Conservation (phyloP, 2,329 filamentous ascomycete genomes). For the Penicillium sp. region DNA sequence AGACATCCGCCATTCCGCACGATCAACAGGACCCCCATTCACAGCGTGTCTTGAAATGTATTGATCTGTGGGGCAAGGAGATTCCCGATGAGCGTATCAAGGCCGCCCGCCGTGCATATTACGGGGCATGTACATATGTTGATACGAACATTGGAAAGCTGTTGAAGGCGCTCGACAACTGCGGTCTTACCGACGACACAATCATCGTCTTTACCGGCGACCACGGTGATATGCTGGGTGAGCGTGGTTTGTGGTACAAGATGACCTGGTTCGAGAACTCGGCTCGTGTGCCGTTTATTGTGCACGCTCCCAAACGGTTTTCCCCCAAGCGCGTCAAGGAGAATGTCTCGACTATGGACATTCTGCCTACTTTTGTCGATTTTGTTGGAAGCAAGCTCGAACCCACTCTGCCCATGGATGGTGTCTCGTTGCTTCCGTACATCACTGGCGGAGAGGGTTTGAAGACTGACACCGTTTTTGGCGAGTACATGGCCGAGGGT, state of each 20-base stretch:
- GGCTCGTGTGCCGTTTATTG: constrained; percentile 79
- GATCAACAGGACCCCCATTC: constrained; percentile 84
- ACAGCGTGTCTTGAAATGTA: constrained; percentile 78
- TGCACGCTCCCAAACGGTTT: constrained; percentile 75
- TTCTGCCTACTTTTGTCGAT: constrained; percentile 83
- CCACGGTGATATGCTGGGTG: constrained; percentile 93
- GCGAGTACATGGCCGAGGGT: constrained; percentile 92
- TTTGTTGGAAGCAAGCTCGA: constrained; percentile 69
- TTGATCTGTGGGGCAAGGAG: constrained; percentile 78
- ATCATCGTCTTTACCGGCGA: constrained; percentile 91
- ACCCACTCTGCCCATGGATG: constrained; percentile 76
- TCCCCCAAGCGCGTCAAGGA: constrained; percentile 69
- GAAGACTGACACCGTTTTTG: constrained; percentile 78
- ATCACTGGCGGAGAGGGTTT: constrained; percentile 54
- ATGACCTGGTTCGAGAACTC: constrained; percentile 96
- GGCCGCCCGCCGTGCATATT: constrained; percentile 81
- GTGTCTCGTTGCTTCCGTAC: constrained; percentile 75
- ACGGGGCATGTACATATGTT: constrained; percentile 88
- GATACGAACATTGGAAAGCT: constrained; percentile 88
- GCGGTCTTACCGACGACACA: constrained; percentile 76
- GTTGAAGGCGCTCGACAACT: constrained; percentile 71
- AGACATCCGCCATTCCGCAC: constrained; percentile 66
- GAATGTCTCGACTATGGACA: constrained; percentile 87
- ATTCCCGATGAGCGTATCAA: constrained; percentile 84
- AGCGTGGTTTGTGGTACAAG: constrained; percentile 90